phyloP scores from a whole-genome alignment of 2,329 filamentous ascomycete genomes.

The Neobulgaria alba region DNA sequence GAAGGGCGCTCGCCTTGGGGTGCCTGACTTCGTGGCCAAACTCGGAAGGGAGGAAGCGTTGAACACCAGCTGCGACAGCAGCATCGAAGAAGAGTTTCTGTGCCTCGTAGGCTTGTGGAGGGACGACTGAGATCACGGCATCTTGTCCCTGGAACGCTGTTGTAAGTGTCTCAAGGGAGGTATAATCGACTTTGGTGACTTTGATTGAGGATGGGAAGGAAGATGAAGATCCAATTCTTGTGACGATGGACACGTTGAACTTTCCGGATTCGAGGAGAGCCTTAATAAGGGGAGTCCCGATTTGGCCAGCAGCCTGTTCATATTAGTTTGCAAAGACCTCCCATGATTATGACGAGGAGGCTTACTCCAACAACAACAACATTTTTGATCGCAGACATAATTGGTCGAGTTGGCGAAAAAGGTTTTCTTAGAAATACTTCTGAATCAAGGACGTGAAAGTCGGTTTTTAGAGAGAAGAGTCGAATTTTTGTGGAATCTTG shows the following conservation, averaged over 20 bases:
- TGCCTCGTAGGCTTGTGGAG: constrained; percentile 24
- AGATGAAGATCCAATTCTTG: constrained; percentile 29
- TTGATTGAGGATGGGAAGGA: constrained; percentile 29
- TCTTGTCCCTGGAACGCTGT: constrained; percentile 47
- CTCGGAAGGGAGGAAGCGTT: constrained; percentile 49
- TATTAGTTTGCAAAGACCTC: no score
- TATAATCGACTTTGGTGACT: constrained; percentile 38
- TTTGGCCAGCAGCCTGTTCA: constrained; percentile 18
- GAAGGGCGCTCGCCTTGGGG: constrained; percentile 33
- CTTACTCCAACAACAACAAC: neutral
- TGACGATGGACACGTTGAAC: constrained; percentile 42
- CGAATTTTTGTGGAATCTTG: no score
- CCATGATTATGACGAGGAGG: no score
- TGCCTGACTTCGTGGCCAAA: constrained; percentile 37
- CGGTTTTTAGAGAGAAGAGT: no score
- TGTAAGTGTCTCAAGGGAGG: constrained; percentile 33
- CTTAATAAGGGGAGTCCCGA: constrained; percentile 21
- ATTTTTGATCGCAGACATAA: neutral
- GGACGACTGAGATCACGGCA: constrained; percentile 45
- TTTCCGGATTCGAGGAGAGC: constrained; percentile 18
- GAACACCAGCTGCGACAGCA: constrained; percentile 34
- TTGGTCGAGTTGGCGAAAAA: constrained; percentile 6
- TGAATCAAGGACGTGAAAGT: no score
- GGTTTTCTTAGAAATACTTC: no score
- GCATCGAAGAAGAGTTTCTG: constrained; percentile 49